phyloP scores from a whole-genome alignment of 225 moss, liverwort and hornwort species.

The Takakia lepidozioides region DNA sequence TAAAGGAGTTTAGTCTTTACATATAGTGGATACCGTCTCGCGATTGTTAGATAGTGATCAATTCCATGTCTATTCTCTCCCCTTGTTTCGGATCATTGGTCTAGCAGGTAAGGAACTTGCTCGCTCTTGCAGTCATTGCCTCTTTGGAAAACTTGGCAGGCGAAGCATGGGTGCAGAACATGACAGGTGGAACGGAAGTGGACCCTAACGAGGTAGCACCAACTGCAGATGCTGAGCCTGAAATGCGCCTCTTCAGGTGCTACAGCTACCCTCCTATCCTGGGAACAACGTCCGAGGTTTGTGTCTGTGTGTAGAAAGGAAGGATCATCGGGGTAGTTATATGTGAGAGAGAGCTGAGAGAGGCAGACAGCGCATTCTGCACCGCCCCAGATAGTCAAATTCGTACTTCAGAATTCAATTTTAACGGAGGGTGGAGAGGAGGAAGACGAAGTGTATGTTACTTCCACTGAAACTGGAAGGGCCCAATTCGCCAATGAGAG shows the following conservation, averaged over 20 bases:
- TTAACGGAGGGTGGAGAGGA: too few relatives aligned
- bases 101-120: neutral
- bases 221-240: slow-evolving; percentile 5
- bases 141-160: slow-evolving; percentile 8
- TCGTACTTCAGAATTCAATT: too few relatives aligned
- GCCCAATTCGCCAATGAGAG: too few relatives aligned
- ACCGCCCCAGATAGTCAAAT: neutral
- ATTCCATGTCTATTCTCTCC: neutral
- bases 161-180: slow-evolving; percentile 21
- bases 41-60: too few relatives aligned
- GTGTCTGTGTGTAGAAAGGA: neutral
- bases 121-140: neutral
- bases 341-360: too few relatives aligned
- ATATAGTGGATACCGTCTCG: too few relatives aligned
- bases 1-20: too few relatives aligned
- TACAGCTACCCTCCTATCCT: too few relatives aligned
- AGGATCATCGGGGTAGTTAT: neutral
- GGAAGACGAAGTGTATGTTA: too few relatives aligned
- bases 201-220: slow-evolving; percentile 6
- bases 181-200: slow-evolving; percentile 17
- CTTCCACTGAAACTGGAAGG: too few relatives aligned
- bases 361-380: too few relatives aligned
- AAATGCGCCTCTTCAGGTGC: slow-evolving; percentile 10
- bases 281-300: too few relatives aligned
- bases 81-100: neutral